A percentile compares a stretch with the other conserved stretches of the same genome.
These are phyloP conservation scores for Lichtheimia ornata DNA, from an alignment of 371 early-diverging fungal species.

Conservation along the genomic window DNA sequence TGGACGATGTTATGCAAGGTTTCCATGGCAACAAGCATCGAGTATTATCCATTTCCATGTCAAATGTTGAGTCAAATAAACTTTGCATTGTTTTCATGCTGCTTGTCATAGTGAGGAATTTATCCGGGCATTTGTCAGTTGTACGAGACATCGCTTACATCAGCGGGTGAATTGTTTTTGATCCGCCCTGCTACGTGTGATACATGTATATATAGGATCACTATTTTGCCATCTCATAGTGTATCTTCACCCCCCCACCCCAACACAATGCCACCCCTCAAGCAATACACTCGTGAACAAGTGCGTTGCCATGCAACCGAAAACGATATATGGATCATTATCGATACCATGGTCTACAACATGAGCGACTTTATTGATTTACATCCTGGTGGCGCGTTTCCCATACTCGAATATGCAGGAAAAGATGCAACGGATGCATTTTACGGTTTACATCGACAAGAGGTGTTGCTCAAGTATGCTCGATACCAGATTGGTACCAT, in stretches of 20 bases:
- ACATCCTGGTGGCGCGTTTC: slow-evolving; percentile 92
- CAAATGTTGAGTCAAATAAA: no score
- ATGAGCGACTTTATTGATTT: slow-evolving; percentile 83
- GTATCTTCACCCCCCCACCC: no score
- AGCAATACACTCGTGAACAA: slow-evolving; percentile 66
- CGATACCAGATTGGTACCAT: slow-evolving; percentile 52
- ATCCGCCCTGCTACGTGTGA: no score
- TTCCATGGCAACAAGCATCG: no score
- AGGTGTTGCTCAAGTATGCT: slow-evolving; percentile 53
- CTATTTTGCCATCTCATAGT: not conserved
- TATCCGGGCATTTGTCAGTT: no score
- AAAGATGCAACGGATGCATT: slow-evolving; percentile 72
- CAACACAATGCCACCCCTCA: slow-evolving; percentile 16
- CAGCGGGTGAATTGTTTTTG: no score
- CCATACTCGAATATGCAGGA: slow-evolving; percentile 71
- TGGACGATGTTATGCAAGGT: no score
- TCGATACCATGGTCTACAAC: slow-evolving; percentile 87
- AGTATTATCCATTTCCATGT: no score
- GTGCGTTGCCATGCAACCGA: slow-evolving; percentile 73
- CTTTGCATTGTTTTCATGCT: no score
- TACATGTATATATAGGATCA: not conserved
- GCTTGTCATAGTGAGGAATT: no score
- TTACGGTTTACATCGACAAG: slow-evolving; percentile 71
- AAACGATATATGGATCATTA: slow-evolving; percentile 89
- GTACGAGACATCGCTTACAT: no score